These are phyloP conservation scores for Baeospora myosura DNA, from an alignment of 1,284 basidiomycete genomes.

Conservation along the genomic window DNA sequence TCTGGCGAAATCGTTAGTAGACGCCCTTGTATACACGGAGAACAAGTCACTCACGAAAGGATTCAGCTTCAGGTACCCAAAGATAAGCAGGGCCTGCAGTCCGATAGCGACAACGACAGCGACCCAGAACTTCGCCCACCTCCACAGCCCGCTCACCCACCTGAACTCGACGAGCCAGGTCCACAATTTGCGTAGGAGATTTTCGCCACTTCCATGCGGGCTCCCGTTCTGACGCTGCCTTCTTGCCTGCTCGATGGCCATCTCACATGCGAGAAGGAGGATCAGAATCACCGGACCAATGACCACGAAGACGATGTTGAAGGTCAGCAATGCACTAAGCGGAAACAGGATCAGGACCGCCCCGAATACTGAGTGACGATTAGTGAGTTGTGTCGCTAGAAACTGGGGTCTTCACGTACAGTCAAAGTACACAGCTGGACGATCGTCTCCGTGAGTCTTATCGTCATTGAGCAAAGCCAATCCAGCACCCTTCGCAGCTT, in stretches of 20 bases:
- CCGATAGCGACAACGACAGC: constrained; percentile 39
- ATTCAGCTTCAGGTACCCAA: constrained; percentile 47
- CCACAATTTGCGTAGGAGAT: constrained; percentile 13
- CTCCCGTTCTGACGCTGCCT: constrained; percentile 15
- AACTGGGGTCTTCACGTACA: constrained; percentile 34
- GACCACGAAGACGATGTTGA: constrained; percentile 54
- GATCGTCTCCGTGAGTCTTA: constrained; percentile 20
- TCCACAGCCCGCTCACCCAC: constrained; percentile 28
- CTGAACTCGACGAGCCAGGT: constrained; percentile 12
- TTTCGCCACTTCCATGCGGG: constrained; percentile 4
- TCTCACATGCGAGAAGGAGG: constrained; percentile 31
- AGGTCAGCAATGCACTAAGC: constrained; percentile 40
- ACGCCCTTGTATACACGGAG: not conserved
- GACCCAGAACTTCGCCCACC: constrained; percentile 52
- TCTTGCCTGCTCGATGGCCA: constrained; percentile 18
- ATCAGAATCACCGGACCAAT: constrained; percentile 51
- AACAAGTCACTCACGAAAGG: constrained; percentile 49
- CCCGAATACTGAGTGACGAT: constrained; percentile 48
- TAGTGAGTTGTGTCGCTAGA: not conserved
- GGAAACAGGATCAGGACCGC: constrained; percentile 46
- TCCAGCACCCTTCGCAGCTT: constrained; percentile 49
- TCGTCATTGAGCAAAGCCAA: constrained; percentile 41
- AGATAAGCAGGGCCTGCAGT: constrained; percentile 40
- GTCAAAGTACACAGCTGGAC: constrained; percentile 62
- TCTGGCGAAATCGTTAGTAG: constrained; percentile 27